Percentiles rank a stretch among this genome's conserved stretches.
These are phyloP conservation scores for Botryotinia narcissicola DNA, from an alignment of 2,329 filamentous ascomycete species.

Conservation along the genomic window DNA sequence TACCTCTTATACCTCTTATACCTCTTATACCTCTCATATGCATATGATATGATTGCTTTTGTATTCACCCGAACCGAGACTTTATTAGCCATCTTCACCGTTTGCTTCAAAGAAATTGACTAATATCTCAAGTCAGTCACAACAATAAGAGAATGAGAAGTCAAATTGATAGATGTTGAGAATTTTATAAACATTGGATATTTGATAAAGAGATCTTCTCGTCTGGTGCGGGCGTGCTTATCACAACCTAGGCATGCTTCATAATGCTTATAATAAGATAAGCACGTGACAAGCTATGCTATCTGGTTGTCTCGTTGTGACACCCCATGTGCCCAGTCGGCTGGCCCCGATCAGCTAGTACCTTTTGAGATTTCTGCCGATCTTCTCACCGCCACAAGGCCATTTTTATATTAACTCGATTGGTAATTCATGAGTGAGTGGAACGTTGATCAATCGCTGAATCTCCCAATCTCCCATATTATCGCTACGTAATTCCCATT, in stretches of 20 bases:
- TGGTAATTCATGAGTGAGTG: not conserved
- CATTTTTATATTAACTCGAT: not conserved
- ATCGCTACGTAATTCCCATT: not conserved
- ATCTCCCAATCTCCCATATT: not conserved
- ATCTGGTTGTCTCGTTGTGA: not conserved
- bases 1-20: too few species aligned
- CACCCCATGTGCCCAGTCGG: not conserved
- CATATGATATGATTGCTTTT: not conserved
- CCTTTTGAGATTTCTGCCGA: not conserved
- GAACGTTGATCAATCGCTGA: not conserved
- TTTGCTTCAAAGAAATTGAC: not conserved
- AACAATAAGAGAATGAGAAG: not conserved
- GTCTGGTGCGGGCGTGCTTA: not conserved
- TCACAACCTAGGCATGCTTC: too few species aligned
- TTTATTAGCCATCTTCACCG: not conserved
- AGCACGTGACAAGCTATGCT: not conserved
- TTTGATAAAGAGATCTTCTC: not conserved
- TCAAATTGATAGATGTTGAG: not conserved
- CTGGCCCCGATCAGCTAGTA: not conserved
- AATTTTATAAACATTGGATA: too few species aligned
- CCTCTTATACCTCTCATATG: too few species aligned
- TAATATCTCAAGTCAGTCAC: not conserved
- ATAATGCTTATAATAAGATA: not conserved
- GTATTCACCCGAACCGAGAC: not conserved
- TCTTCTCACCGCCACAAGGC: not conserved